Percentiles rank a stretch among this genome's conserved stretches.
Evolutionary conservation across 176 grass and related monocot species (phyloP).

Genomic region (Oryza nivara): DNA sequence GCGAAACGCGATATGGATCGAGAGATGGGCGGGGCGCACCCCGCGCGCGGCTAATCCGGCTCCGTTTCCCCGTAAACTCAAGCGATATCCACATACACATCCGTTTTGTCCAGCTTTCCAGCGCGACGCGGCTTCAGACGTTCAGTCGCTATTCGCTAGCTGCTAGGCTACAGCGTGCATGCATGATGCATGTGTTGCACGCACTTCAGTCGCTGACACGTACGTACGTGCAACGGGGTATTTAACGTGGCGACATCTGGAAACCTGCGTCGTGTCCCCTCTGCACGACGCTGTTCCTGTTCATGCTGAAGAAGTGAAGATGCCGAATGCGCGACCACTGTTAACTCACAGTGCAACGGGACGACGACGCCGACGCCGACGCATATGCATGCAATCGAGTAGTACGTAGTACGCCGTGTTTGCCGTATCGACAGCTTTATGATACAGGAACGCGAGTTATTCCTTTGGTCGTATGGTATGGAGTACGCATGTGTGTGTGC

Average conservation of each 20-base stretch:
- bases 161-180: background rate
- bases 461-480: too few relatives aligned
- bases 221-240: background rate
- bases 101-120: background rate
- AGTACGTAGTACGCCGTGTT: background rate
- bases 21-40: background rate
- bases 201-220: background rate
- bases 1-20: background rate
- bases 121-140: background rate
- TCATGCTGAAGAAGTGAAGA: constrained; percentile 14
- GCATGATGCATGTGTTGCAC: background rate
- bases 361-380: background rate
- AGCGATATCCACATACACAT: background rate
- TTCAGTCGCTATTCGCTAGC: too few relatives aligned
- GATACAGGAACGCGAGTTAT: too few relatives aligned
- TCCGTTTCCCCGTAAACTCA: background rate
- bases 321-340: background rate
- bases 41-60: background rate
- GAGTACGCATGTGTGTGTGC: too few relatives aligned
- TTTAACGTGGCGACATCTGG: background rate
- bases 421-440: background rate
- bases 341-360: background rate
- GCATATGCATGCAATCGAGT: background rate
- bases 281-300: background rate
- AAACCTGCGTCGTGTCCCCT: background rate